Base-by-base conservation (phyloP, 2,329 filamentous ascomycete species). In the Ascochyta fabae region DNA sequence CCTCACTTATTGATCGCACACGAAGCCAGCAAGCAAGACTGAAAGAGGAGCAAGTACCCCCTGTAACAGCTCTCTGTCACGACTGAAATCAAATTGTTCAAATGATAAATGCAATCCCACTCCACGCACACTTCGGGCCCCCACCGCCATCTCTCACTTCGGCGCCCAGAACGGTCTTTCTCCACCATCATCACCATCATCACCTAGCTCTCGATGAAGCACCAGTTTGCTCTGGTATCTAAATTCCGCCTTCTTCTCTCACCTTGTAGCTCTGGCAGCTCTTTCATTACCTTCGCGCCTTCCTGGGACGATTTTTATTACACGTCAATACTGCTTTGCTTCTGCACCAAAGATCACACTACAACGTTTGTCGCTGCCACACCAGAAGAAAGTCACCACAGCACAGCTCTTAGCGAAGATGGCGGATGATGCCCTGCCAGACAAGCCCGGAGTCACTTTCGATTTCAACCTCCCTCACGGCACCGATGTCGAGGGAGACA, bases 401-500 rank as follows among this genome's bases (percentile, higher is more conserved):
- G 7, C 12, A 42, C 40, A n/a, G 6, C 22, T 23, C 15, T 42
- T 16, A 23, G 4, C 26, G 2, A 43, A 9, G 5, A 59, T 48
- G 42, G 16, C 23, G 6, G 48, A 46, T 5, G 43, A 49, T 0
- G 27, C 6, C 23, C 47, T 53, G 27, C 53, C 53, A 6, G 27
- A 39, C 0, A 26, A 8, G 6, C 41, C 51, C 3, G 50, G 59
- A 0, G 38, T 47, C 22, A 49, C 59, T 2, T 55, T 64, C 29
- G 60, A 62, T 10, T 59, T 59, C 15, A 49, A 55, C 15, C 54
- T 66, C n/a, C 56, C 58, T 2, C 54, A 60, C 16, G 56, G 46
- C 2, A 31, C 51, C 3, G 53, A 61, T 6, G 33, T 15, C 7
- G 48, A 56, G 10, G 33, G 49, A 10, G 33, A 52, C 35, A 9